Percentiles rank a stretch among this genome's conserved stretches.
Evolutionary conservation across 176 grass and related monocot genomes (phyloP).

Genomic region (Poa pratensis): DNA sequence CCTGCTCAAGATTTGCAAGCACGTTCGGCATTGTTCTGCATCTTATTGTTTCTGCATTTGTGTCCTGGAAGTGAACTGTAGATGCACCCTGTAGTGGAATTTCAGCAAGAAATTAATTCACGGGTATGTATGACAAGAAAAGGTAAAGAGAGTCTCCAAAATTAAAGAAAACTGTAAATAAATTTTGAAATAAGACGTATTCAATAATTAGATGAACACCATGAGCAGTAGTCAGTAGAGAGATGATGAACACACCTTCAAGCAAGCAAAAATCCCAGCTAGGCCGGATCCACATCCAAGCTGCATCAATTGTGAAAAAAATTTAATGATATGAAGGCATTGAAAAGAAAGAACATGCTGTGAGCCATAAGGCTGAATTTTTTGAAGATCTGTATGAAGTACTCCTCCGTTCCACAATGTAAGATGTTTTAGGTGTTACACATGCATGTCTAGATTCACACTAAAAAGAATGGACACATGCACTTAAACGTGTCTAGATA

Average conservation of each 20-base stretch:
- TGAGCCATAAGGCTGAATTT: neutral
- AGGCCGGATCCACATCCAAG: slow-evolving; percentile 84
- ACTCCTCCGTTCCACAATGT: too few species aligned
- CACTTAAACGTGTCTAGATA: too few species aligned
- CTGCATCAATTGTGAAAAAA: slow-evolving; percentile 61
- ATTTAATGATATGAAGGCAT: slow-evolving; percentile 3
- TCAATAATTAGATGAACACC: neutral
- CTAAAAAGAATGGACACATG: too few species aligned
- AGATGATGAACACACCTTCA: slow-evolving; percentile 69
- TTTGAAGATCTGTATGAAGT: neutral
- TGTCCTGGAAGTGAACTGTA: slow-evolving; percentile 92
- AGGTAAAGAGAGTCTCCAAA: neutral
- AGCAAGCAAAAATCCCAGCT: slow-evolving; percentile 85
- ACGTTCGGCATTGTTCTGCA: slow-evolving; percentile 93
- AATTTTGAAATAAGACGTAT: slow-evolving; percentile 30
- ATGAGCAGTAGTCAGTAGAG: slow-evolving; percentile 15
- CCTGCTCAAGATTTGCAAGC: slow-evolving; percentile 90
- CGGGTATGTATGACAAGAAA: slow-evolving; percentile 8
- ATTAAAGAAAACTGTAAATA: slow-evolving; percentile 1
- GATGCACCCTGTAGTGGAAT: slow-evolving; percentile 67
- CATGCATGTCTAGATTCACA: too few species aligned
- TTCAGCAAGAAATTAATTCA: slow-evolving; percentile 38
- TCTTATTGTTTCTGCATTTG: slow-evolving; percentile 86
- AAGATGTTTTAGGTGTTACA: too few species aligned
- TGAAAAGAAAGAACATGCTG: neutral